These are phyloP conservation scores for Cocos nucifera DNA, from an alignment of 176 grass and related monocot genomes.

Conservation along the genomic window DNA sequence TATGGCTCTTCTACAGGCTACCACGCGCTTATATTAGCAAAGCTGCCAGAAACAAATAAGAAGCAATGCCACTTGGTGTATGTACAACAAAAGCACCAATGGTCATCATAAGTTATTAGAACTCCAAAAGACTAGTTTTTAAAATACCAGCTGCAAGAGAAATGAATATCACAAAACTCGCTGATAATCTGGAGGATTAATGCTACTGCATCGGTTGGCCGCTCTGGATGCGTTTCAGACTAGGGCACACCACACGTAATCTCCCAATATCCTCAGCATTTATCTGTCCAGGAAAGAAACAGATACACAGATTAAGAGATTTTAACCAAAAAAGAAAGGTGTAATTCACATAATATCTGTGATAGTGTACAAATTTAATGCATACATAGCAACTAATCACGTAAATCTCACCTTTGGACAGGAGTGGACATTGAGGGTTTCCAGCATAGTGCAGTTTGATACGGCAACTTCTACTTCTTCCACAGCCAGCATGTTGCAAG, in stretches of 20 bases:
- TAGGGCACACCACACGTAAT: conserved; percentile 50
- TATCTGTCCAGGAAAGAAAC: conserved; percentile 33
- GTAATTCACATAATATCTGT: not conserved
- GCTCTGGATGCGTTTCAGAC: conserved; percentile 66
- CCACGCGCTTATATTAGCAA: too few relatives aligned
- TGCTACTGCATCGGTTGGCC: not conserved
- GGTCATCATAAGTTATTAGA: too few relatives aligned
- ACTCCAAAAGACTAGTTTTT: too few relatives aligned
- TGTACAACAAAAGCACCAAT: too few relatives aligned
- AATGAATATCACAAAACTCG: too few relatives aligned
- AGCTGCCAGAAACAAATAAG: too few relatives aligned
- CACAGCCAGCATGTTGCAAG: conserved; percentile 76
- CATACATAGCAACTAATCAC: not conserved
- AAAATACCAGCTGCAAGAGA: too few relatives aligned
- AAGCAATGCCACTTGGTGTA: too few relatives aligned
- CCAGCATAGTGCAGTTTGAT: conserved; percentile 49
- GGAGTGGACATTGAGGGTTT: conserved; percentile 77
- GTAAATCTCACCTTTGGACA: conserved; percentile 55
- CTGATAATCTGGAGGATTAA: too few relatives aligned
- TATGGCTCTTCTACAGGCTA: too few relatives aligned
- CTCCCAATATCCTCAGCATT: conserved; percentile 47
- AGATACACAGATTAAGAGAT: not conserved
- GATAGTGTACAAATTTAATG: not conserved
- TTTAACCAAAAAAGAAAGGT: conserved; percentile 11
- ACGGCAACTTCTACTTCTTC: conserved; percentile 88